Conservation (phyloP, 2,329 filamentous ascomycete species). For the Ceratocystis lukuohia region DNA sequence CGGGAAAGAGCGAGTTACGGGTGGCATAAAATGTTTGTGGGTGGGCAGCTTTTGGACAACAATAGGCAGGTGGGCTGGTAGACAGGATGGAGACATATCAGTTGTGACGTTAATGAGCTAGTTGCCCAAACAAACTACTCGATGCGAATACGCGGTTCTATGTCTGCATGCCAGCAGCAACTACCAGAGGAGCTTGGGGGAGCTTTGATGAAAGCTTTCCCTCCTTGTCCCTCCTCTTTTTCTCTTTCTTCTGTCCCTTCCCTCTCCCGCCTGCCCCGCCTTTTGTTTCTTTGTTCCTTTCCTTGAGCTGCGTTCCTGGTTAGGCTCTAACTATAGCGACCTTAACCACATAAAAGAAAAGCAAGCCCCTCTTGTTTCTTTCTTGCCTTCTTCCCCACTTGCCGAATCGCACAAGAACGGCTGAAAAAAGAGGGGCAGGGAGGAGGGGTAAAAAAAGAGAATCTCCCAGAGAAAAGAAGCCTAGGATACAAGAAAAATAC, state of each 20-base stretch:
- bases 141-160: background rate
- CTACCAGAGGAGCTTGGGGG: background rate
- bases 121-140: background rate
- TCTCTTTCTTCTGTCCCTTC: background rate
- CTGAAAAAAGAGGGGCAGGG: background rate
- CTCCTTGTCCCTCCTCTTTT: constrained; percentile 3
- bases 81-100: background rate
- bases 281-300: background rate
- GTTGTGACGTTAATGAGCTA: background rate
- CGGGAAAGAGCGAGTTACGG: no score
- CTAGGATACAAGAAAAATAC: background rate
- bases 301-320: background rate
- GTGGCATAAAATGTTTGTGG: no score
- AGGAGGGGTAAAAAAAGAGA: constrained; percentile 11
- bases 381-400: constrained; percentile 15
- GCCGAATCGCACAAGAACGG: background rate
- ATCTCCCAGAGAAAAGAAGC: background rate
- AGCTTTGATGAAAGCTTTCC: constrained; percentile 1
- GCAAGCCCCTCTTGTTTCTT: background rate
- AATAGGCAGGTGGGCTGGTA: background rate
- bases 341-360: no score
- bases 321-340: background rate
- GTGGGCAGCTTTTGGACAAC: no score
- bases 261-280: background rate
- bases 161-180: background rate